phyloP scores from a whole-genome alignment of 441 rosid genomes.

The Jatropha multifida region DNA sequence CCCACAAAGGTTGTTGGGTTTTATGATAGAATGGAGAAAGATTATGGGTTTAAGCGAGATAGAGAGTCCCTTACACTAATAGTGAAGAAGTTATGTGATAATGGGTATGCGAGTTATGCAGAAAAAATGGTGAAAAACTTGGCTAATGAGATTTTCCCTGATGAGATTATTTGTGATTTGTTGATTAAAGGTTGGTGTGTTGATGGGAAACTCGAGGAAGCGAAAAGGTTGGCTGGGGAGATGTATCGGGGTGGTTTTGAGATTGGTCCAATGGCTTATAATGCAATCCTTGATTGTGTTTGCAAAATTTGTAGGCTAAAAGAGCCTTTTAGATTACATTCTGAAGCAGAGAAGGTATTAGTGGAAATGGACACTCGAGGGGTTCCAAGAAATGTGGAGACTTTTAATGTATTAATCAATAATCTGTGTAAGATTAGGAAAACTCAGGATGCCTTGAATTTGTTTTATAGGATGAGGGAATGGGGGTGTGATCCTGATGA shows the following conservation, averaged over 20 bases:
- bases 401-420: constrained; percentile 71
- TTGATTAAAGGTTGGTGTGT: constrained; percentile 90
- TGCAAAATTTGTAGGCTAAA: constrained; percentile 84
- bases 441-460: constrained; percentile 73
- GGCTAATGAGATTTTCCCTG: constrained; percentile 87
- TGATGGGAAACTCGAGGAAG: constrained; percentile 79
- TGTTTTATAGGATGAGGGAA: constrained; percentile 77
- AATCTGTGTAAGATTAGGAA: constrained; percentile 81
- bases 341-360: constrained; percentile 74
- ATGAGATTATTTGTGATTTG: constrained; percentile 75
- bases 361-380: constrained; percentile 83
- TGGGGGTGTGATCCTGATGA: constrained; percentile 82
- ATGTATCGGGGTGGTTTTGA: constrained; percentile 96
- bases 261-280: constrained; percentile 66
- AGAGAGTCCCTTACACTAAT: constrained; percentile 53
- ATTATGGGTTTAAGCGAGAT: constrained; percentile 74
- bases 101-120: constrained; percentile 63
- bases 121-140: constrained; percentile 83
- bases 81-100: constrained; percentile 67
- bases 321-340: constrained; percentile 65
- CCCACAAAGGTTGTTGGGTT: constrained; percentile 60
- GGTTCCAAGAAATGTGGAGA: constrained; percentile 77
- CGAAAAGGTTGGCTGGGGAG: constrained; percentile 82
- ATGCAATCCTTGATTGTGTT: constrained; percentile 76
- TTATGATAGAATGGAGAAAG: constrained; percentile 78